Conservation (phyloP, 2,329 filamentous ascomycete genomes). For the Penicillium italicum region DNA sequence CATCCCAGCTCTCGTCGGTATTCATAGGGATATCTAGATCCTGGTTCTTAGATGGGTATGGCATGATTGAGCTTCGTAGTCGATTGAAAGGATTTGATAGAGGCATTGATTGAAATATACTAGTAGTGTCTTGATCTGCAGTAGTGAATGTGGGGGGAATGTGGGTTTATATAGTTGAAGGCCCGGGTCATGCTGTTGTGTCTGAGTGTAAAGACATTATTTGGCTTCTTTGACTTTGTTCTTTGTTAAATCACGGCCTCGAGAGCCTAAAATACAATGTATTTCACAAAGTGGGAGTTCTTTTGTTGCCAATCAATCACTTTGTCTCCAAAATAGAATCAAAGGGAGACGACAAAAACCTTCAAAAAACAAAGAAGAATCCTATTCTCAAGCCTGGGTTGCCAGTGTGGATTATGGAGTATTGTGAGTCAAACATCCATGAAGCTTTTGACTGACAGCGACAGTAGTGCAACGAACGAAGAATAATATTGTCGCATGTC, state of each 20-base stretch:
- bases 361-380: background rate
- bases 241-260: background rate
- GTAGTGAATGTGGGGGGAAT: background rate
- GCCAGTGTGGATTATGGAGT: background rate
- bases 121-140: background rate
- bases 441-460: background rate
- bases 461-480: background rate
- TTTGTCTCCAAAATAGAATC: background rate
- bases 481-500: no score
- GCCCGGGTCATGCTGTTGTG: background rate
- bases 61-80: background rate
- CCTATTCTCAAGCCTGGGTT: background rate
- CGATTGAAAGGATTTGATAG: background rate
- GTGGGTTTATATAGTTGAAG: background rate
- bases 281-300: background rate
- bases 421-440: background rate
- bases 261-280: background rate
- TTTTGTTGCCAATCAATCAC: background rate
- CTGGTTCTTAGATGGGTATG: background rate
- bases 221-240: background rate
- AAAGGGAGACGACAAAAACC: background rate
- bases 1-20: background rate
- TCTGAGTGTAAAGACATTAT: background rate
- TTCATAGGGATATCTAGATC: background rate
- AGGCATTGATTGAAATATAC: background rate